Evolutionary conservation across 208 protist genomes (phyloP), one percentile per base, ranked within the genome.

Genomic region (Trypanosoma lewisi): DNA sequence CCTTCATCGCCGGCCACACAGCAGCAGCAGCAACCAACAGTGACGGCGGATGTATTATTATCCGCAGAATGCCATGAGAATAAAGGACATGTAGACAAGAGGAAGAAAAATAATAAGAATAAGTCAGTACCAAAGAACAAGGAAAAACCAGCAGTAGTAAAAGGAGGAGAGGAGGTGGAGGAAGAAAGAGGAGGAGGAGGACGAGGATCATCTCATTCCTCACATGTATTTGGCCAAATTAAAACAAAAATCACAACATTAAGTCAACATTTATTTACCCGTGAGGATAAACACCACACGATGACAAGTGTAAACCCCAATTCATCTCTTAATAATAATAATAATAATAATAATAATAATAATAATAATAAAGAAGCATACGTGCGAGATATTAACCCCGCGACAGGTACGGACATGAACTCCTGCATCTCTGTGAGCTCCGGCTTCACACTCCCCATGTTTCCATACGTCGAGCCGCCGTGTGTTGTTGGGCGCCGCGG

Each of bases 161-260:
- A n/a, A n/a, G n/a, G n/a, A n/a, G n/a, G n/a, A n/a, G n/a, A n/a
- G n/a, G n/a, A n/a, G n/a, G n/a, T n/a, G n/a, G n/a, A n/a, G n/a
- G n/a, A n/a, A n/a, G n/a, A n/a, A n/a, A n/a, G n/a, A n/a, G n/a
- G n/a, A n/a, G n/a, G n/a, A n/a, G n/a, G n/a, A 19, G 31, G 28
- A 4, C 16, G n/a, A 6, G 34, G 23, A 16, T 2, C 19, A 19
- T 30, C 6, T 41, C 31, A n/a, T 14, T 12, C 12, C 16, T 34
- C 25, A 37, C 28, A 37, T 17, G 2, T 25, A 21, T 41, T 67
- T 50, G 8, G 9, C 19, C 14, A 37, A 19, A 21, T 59, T 0
- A 57, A 59, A 30, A 37, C 14, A 30, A 67, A 51, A 42, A 17
- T 67, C 2, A 14, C 51, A 17, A 49, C 62, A 34, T 16, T 67